These are phyloP conservation scores for Lachancea cidri DNA, from an alignment of 805 yeast genomes.

Conservation along the genomic window DNA sequence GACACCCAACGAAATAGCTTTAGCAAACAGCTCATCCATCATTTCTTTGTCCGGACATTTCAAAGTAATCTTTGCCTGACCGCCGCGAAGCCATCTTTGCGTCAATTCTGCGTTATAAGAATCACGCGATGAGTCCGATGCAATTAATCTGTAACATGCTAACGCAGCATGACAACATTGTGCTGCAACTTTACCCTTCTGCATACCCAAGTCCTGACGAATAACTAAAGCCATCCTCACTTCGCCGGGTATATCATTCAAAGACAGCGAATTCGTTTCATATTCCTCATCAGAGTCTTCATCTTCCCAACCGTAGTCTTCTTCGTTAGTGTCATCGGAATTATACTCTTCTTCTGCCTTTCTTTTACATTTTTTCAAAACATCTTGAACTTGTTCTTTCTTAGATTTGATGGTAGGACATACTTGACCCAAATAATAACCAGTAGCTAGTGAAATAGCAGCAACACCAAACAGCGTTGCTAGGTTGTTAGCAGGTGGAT, in stretches of 20 bases:
- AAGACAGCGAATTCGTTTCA: constrained; percentile 53
- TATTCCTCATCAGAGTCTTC: constrained; percentile 49
- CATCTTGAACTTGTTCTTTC: constrained; percentile 14
- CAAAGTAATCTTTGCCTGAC: constrained; percentile 91
- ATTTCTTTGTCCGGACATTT: constrained; percentile 63
- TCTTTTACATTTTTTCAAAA: constrained; percentile 14
- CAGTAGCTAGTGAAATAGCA: constrained; percentile 28
- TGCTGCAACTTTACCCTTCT: constrained; percentile 94
- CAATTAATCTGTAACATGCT: constrained; percentile 72
- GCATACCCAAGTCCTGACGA: constrained; percentile 85
- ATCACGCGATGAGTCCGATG: constrained; percentile 42
- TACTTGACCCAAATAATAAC: constrained; percentile 26
- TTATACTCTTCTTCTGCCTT: constrained; percentile 18
- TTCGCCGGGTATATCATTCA: constrained; percentile 71
- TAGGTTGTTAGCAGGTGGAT: constrained; percentile 14
- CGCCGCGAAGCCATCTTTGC: constrained; percentile 70
- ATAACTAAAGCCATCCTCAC: constrained; percentile 83
- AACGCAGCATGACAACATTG: constrained; percentile 98
- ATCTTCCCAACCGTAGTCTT: constrained; percentile 32
- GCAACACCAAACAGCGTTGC: constrained; percentile 22
- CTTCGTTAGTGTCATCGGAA: constrained; percentile 28
- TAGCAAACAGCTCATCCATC: constrained; percentile 71
- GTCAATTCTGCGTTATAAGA: constrained; percentile 59
- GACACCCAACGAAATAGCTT: constrained; percentile 73
- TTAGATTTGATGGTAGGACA: constrained; percentile 9